Base-by-base conservation (phyloP, 108 stramenopile genomes). In the Bacterosira constricta region DNA sequence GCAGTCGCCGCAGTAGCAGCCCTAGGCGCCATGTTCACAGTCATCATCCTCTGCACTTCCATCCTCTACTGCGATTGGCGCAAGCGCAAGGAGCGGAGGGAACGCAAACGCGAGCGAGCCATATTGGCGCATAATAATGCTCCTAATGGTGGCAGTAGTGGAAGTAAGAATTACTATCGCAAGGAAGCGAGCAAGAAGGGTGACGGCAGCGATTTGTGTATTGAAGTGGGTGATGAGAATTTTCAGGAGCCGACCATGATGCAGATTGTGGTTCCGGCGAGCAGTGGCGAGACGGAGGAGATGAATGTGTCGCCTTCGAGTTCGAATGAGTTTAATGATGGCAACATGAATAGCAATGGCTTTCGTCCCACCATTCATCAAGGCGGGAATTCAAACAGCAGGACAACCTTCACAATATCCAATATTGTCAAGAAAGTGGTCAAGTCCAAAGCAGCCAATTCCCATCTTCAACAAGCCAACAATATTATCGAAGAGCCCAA, bases 31-130 rank as follows among this genome's bases (percentile, higher is more conserved):
- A 77, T 77, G 75, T 63, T 77, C 44, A 44, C 69, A 3, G 68
- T 67, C 26, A 64, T 77, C 30, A n/a, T 69, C 35, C 29, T 69
- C n/a, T 77, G 75, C 68, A 77, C 75, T 32, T 55, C 68, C 18
- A 30, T 64, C 25, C 54, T 77, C 8, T 77, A 67, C 25, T 77
- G 75, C 55, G 75, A 77, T 61, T 77, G 68, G 61, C 49, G 75
- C 30, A 69, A 69, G 38, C 60, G 75, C 29, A 77, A 45, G 66
- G 53, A 44, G 26, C 51, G 75, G 20, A 63, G 60, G 34, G 52
- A 64, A 18, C 36, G 42, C 25, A 73, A 37, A 39, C n/a, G 59
- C 38, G 54, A 46, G 21, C 41, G 47, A 37, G n/a, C n/a, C n/a
- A n/a, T n/a, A n/a, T n/a, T n/a, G n/a, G n/a, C n/a, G n/a, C n/a